phyloP scores from a whole-genome alignment of 1,284 basidiomycete species.

The Limonomyces culmigenus region DNA sequence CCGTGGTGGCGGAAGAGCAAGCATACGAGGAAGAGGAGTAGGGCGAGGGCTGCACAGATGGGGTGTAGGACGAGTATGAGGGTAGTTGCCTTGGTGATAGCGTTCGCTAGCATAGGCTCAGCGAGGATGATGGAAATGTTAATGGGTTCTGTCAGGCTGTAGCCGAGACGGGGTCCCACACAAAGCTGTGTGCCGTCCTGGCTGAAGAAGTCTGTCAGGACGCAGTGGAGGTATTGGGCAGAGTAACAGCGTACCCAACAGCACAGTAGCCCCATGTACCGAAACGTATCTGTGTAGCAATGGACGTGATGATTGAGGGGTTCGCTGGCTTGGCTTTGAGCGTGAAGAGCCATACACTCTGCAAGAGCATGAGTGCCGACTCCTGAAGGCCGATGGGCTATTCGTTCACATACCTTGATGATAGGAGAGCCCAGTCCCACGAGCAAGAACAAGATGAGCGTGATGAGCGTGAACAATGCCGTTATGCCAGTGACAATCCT shows the following conservation, averaged over 20 bases:
- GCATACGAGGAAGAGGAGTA: background rate
- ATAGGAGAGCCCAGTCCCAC: background rate
- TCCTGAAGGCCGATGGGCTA: no score
- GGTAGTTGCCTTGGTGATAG: background rate
- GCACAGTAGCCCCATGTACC: background rate
- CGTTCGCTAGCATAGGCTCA: background rate
- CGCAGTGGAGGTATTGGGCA: background rate
- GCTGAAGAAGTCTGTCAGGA: background rate
- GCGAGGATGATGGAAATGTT: background rate
- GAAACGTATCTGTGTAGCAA: background rate
- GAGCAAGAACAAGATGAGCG: background rate
- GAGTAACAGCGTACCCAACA: background rate
- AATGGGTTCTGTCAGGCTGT: background rate
- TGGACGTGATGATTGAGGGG: background rate
- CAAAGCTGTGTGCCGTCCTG: background rate
- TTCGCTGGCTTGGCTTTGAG: background rate
- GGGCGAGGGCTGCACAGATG: background rate
- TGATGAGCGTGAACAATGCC: background rate
- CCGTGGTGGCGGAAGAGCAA: background rate
- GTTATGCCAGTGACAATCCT: background rate
- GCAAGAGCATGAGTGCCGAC: no score
- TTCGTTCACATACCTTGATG: no score
- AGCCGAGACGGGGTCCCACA: background rate
- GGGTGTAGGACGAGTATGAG: background rate
- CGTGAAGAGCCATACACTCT: background rate